Percentiles rank a stretch among this genome's conserved stretches.
These are phyloP conservation scores for Dalbergia cochinchinensis DNA, from an alignment of 306 rosid species.

Conservation along the genomic window DNA sequence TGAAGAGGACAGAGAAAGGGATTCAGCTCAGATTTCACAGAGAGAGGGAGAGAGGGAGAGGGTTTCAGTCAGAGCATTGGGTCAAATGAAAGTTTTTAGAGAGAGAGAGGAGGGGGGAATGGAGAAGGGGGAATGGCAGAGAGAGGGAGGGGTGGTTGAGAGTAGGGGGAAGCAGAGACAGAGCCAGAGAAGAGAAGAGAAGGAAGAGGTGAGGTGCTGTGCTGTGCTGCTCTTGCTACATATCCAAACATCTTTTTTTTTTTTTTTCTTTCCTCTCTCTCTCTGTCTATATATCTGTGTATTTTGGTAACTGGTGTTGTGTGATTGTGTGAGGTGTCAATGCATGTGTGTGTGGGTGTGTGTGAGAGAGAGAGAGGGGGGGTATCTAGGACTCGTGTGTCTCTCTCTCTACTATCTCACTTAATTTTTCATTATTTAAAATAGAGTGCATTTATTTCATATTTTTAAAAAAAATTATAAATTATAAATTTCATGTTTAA, in stretches of 20 bases:
- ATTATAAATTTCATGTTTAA: too few species aligned
- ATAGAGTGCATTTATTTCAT: too few species aligned
- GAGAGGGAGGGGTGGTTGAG: not conserved
- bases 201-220: constrained; percentile 12
- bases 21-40: constrained; percentile 40
- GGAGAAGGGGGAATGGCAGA: not conserved
- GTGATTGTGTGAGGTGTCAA: not conserved
- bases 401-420: not conserved
- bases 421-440: too few species aligned
- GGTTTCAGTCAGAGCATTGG: constrained; percentile 25
- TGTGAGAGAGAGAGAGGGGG: too few species aligned
- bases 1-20: constrained; percentile 37
- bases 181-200: constrained; percentile 15
- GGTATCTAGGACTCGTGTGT: too few species aligned
- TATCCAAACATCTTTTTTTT: constrained; percentile 23
- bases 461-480: too few species aligned
- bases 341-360: not conserved
- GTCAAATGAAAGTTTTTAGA: not conserved
- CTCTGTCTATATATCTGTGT: constrained; percentile 3
- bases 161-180: not conserved
- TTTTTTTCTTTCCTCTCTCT: constrained; percentile 5
- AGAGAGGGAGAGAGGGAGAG: constrained; percentile 10
- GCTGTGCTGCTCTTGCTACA: constrained; percentile 37
- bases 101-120: not conserved
- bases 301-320: not conserved